A percentile compares a stretch with the other conserved stretches of the same genome.
These are phyloP conservation scores for Sphagnurus paluster DNA, from an alignment of 1,284 basidiomycete species.

Conservation along the genomic window DNA sequence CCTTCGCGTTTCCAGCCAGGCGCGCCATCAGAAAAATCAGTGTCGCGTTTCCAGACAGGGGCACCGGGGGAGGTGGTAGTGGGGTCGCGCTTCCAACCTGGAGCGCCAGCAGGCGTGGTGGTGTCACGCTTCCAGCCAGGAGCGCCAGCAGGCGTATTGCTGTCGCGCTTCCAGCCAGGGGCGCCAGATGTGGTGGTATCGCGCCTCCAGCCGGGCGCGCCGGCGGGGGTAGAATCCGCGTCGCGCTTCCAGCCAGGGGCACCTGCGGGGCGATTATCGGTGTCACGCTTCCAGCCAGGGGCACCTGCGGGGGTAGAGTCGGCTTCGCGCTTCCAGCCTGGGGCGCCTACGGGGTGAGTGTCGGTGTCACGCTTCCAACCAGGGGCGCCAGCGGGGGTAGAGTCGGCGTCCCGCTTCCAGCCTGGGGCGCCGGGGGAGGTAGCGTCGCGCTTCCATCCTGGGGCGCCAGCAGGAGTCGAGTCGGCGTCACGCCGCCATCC, in stretches of 20 bases:
- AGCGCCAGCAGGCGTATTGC: background rate
- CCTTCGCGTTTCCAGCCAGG: constrained; percentile 7
- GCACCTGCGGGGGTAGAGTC: background rate
- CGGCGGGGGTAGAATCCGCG: background rate
- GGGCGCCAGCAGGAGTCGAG: background rate
- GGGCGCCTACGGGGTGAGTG: background rate
- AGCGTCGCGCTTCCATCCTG: constrained; percentile 1
- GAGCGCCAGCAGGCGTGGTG: background rate
- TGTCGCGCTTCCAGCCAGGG: too few relatives aligned
- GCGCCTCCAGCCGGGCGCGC: constrained; percentile 3
- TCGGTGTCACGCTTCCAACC: constrained; percentile 3
- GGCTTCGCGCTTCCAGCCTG: constrained; percentile 3
- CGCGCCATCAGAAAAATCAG: background rate
- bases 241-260: constrained; percentile 5
- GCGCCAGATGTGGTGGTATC: background rate
- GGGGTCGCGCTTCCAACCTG: background rate
- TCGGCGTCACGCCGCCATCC: too few relatives aligned
- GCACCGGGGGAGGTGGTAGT: background rate
- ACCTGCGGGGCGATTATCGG: background rate
- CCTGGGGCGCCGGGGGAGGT: background rate
- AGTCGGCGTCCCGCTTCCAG: background rate
- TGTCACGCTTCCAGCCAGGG: background rate
- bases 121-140: constrained; percentile 1
- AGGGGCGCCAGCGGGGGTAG: background rate
- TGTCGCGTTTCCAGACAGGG: background rate